Percentiles rank a stretch among this genome's conserved stretches.
Evolutionary conservation across 2,329 filamentous ascomycete species (phyloP).

Genomic region (Fusarium lateritium): DNA sequence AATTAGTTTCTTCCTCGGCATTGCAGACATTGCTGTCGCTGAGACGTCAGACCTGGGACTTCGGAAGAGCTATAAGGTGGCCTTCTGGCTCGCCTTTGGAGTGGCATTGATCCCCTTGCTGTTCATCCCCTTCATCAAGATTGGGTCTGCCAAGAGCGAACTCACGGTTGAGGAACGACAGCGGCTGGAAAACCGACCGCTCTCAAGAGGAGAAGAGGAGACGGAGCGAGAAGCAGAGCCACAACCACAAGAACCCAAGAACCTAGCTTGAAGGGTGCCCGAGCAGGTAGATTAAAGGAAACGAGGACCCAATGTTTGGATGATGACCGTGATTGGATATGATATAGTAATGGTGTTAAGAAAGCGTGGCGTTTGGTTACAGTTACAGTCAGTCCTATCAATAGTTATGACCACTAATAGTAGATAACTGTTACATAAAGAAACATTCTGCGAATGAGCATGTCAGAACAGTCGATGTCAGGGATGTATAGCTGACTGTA

Average conservation of each 20-base stretch:
- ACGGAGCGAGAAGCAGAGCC: constrained; percentile 18
- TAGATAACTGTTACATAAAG: background rate
- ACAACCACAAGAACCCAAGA: constrained; percentile 26
- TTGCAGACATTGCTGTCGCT: constrained; percentile 71
- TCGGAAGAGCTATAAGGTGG: constrained; percentile 47
- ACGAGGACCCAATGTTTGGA: constrained; percentile 18
- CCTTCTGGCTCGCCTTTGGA: constrained; percentile 48
- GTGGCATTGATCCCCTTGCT: constrained; percentile 41
- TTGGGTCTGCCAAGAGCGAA: constrained; percentile 49
- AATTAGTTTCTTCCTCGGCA: constrained; percentile 74
- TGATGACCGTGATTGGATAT: constrained; percentile 11
- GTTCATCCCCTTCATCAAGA: constrained; percentile 43
- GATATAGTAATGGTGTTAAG: constrained; percentile 9
- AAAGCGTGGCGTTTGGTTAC: constrained; percentile 2
- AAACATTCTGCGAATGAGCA: background rate
- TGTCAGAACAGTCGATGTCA: background rate
- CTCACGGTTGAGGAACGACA: constrained; percentile 47
- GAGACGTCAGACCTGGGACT: constrained; percentile 57
- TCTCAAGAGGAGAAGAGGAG: constrained; percentile 19
- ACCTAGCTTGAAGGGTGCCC: constrained; percentile 12
- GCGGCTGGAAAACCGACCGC: constrained; percentile 36
- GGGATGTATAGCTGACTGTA: background rate
- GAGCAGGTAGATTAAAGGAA: constrained; percentile 10
- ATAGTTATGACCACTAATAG: background rate
- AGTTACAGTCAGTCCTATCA: constrained; percentile 1